Evolutionary conservation across 2,329 filamentous ascomycete species (phyloP).

Genomic region (Ophiognomonia clavigignenti-juglandacearum): DNA sequence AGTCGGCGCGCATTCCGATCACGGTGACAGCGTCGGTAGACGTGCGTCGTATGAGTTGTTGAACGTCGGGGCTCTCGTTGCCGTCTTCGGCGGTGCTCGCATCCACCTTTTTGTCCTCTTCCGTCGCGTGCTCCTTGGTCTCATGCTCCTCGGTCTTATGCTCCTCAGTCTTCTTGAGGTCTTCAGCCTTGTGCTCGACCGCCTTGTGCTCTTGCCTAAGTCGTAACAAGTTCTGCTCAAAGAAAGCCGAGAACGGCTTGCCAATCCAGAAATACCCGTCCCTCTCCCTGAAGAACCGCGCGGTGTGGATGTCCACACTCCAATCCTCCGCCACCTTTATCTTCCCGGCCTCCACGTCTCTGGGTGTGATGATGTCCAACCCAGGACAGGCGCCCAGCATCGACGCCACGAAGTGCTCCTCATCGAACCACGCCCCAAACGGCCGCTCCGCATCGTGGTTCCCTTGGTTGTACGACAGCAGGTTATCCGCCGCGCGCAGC

Average conservation of each 20-base stretch:
- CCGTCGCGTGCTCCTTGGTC: not conserved
- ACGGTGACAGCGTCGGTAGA: slow-evolving; percentile 21
- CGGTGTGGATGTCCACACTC: slow-evolving; percentile 19
- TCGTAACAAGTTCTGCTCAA: slow-evolving; percentile 16
- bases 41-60: not conserved
- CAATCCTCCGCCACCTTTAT: slow-evolving; percentile 21
- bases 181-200: no score
- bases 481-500: slow-evolving; percentile 24
- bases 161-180: no score
- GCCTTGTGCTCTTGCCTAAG: no score
- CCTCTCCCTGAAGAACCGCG: slow-evolving; percentile 22
- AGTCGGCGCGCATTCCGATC: slow-evolving; percentile 24
- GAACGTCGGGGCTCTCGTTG: no score
- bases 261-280: slow-evolving; percentile 28
- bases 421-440: slow-evolving; percentile 31
- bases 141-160: not conserved
- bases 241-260: slow-evolving; percentile 25
- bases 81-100: no score
- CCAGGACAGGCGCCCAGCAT: slow-evolving; percentile 25
- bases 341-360: slow-evolving; percentile 17
- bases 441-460: slow-evolving; percentile 26
- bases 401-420: slow-evolving; percentile 22
- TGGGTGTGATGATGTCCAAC: slow-evolving; percentile 26
- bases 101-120: not conserved
- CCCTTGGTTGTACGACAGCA: slow-evolving; percentile 27